phyloP scores from a whole-genome alignment of 169 alveolate genomes.

The Plasmodium reichenowi region DNA sequence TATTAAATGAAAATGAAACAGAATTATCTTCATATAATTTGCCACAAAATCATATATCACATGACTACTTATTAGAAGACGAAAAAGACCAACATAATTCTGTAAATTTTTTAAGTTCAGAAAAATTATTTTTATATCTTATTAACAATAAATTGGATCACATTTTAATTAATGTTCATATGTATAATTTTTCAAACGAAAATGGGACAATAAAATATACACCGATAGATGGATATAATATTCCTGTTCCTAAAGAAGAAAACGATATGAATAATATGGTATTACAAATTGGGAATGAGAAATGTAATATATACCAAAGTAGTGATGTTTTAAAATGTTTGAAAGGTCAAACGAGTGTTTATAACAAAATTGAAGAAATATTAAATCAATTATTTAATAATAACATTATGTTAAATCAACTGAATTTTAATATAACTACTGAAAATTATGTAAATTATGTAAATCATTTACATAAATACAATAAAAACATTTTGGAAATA shows the following conservation, averaged over 20 bases:
- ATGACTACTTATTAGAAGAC: not conserved
- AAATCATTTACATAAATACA: slow-evolving; percentile 25
- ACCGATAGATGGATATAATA: not conserved
- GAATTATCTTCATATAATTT: slow-evolving; percentile 8
- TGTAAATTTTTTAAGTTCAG: not conserved
- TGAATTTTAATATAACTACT: too few species aligned
- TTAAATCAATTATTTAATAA: slow-evolving; percentile 19
- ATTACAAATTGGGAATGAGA: not conserved
- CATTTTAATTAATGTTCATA: slow-evolving; percentile 17
- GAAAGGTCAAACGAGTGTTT: slow-evolving; percentile 4
- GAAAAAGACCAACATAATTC: not conserved
- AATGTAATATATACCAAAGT: not conserved
- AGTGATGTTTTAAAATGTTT: slow-evolving; percentile 15
- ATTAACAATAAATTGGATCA: slow-evolving; percentile 30
- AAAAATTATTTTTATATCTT: slow-evolving; percentile 26
- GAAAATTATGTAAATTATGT: slow-evolving; percentile 23
- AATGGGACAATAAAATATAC: not conserved
- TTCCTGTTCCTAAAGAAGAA: not conserved
- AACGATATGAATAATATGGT: not conserved
- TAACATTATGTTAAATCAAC: not conserved
- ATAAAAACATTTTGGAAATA: slow-evolving; percentile 21
- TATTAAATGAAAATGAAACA: slow-evolving; percentile 7
- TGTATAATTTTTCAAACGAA: not conserved
- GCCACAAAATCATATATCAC: too few species aligned
- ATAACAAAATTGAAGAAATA: slow-evolving; percentile 12